Base-by-base conservation (phyloP, 1,284 basidiomycete species). In the Cutaneotrichosporon cutaneum region DNA sequence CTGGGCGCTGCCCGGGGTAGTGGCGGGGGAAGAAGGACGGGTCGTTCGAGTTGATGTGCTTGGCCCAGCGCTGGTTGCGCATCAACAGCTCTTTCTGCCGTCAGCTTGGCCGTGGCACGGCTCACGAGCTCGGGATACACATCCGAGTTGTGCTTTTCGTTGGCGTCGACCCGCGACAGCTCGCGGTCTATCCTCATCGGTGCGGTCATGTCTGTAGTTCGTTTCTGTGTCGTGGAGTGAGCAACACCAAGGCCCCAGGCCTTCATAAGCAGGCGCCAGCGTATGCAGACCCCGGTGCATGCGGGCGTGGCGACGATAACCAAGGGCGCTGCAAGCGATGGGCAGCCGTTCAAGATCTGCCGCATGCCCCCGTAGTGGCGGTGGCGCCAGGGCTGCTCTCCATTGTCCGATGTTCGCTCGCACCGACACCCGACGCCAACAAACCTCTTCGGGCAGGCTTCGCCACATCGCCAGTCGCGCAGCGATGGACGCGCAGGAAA, bases 1-100 rank as follows among this genome's bases (percentile, higher is more conserved):
- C 71, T n/a, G 77, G 77, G 54, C 75, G 68, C 64, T 79, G 77
- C 52, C 77, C 77, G 10, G 72, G 72, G 59, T 68, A 75, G 60
- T 77, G 74, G 18, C 65, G 63, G 0, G 74, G 70, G 65, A 78
- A 78, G 71, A 76, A 78, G 26, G 73, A 74, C 4, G 62, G 61
- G 45, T 67, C 66, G 0, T 48, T 58, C 14, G 26, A 30, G 42
- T 56, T 47, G 24, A 54, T 50, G 5, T 56, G 62, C 51, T 60
- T 54, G 13, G 62, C 57, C 66, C 66, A 67, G 42, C 63, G 63
- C 32, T 53, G 27, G 54, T 67, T 67, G 36, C 63, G 58, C 22
- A 58, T 30, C 56, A 67, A 58, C 60, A 67, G 66, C 56, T 64
- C 63, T 35, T 60, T 48, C 62, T 64, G 52, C 13, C 24, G 62